phyloP scores from a whole-genome alignment of 495 filamentous ascomycete species.

The Hypoxylon perforatum region DNA sequence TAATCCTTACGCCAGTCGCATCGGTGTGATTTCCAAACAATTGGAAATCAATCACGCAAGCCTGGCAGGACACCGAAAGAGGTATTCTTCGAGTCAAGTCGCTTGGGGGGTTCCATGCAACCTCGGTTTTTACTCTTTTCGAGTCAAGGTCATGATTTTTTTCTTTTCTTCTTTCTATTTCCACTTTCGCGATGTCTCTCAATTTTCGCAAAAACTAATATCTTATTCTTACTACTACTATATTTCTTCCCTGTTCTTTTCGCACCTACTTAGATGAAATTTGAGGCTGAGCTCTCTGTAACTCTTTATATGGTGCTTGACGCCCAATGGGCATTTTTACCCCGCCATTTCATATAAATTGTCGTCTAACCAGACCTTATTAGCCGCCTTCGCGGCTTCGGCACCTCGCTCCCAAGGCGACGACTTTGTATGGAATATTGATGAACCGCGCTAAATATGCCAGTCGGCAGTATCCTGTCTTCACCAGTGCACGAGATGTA shows the following conservation, averaged over 20 bases:
- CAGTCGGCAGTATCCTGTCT: slow-evolving; percentile 4
- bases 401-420: slow-evolving; percentile 33
- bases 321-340: slow-evolving; percentile 25
- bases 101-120: not conserved
- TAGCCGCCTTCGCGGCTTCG: slow-evolving; percentile 43
- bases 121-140: not conserved
- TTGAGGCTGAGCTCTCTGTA: slow-evolving; percentile 33
- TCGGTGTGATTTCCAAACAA: slow-evolving; percentile 36
- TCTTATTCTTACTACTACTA: too few species aligned
- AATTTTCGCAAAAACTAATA: too few species aligned
- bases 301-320: slow-evolving; percentile 2
- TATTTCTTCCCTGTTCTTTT: slow-evolving; percentile 19
- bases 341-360: slow-evolving; percentile 37
- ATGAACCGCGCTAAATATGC: slow-evolving; percentile 35
- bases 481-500: slow-evolving; percentile 2
- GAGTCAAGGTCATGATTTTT: not conserved
- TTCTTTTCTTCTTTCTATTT: not conserved
- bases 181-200: too few species aligned
- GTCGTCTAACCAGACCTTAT: slow-evolving; percentile 27
- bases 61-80: too few species aligned
- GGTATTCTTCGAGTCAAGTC: slow-evolving; percentile 17
- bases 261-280: slow-evolving; percentile 3
- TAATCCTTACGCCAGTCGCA: slow-evolving; percentile 25
- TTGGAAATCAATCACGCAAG: slow-evolving; percentile 34
- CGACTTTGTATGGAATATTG: slow-evolving; percentile 7